Conservation (phyloP, 2,329 filamentous ascomycete genomes). For the Ceratocystis lukuohia region DNA sequence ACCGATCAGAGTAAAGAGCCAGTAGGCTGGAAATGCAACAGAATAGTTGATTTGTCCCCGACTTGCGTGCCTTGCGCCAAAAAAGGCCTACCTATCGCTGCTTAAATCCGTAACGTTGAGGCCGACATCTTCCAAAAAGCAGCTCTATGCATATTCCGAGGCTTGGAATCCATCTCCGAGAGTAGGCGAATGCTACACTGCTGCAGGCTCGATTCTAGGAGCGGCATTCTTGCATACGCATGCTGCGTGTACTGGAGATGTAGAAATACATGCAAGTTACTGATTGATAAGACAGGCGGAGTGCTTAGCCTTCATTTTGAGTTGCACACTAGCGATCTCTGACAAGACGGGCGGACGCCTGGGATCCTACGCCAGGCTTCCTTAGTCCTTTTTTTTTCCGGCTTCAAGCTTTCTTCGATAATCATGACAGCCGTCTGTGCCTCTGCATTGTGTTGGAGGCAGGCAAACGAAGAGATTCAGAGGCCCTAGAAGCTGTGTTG, state of each 20-base stretch:
- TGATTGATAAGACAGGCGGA: constrained; percentile 1
- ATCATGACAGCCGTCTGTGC: not conserved
- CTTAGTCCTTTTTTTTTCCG: not conserved
- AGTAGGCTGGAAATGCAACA: not conserved
- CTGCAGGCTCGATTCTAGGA: not conserved
- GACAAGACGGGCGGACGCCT: constrained; percentile 2
- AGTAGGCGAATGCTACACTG: not conserved
- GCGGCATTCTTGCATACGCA: not conserved
- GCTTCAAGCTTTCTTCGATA: not conserved
- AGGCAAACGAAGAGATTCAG: not conserved
- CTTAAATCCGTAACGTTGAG: not conserved
- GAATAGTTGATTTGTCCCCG: not conserved
- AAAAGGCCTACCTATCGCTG: not conserved
- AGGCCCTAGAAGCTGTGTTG: too few relatives aligned
- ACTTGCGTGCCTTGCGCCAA: not conserved
- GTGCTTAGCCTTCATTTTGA: not conserved
- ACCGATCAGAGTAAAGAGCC: not conserved
- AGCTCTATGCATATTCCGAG: not conserved
- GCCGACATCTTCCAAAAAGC: not conserved
- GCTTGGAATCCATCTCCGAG: not conserved
- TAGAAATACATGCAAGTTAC: not conserved
- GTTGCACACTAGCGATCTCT: constrained; percentile 1
- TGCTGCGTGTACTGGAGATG: too few relatives aligned
- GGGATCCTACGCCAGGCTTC: not conserved
- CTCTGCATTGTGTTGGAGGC: not conserved